These are phyloP conservation scores for Danielia oregonensis DNA, from an alignment of 805 yeast genomes.

Conservation along the genomic window DNA sequence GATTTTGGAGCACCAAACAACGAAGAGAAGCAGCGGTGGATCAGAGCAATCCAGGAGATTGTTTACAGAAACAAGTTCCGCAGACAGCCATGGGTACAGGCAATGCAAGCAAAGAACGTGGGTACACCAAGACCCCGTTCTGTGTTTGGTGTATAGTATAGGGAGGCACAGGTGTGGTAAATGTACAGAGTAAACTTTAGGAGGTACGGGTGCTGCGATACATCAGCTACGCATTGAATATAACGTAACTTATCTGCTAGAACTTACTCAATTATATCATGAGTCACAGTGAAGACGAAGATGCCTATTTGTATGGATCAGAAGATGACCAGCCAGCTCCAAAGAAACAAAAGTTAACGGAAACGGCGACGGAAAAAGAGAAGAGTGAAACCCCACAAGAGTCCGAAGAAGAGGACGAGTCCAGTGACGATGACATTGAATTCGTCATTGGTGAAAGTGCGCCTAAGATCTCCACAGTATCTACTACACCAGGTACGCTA, in stretches of 20 bases:
- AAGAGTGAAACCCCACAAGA: slow-evolving; percentile 12
- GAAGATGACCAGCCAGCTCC: slow-evolving; percentile 25
- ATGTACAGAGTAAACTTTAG: background rate
- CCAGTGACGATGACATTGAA: slow-evolving; percentile 70
- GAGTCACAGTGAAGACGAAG: slow-evolving; percentile 52
- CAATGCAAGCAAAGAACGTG: slow-evolving; percentile 30
- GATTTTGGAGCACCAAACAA: slow-evolving; percentile 80
- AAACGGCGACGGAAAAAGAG: slow-evolving; percentile 3
- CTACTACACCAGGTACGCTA: slow-evolving; percentile 22
- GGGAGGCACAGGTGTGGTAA: background rate
- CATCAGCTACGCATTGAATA: no score
- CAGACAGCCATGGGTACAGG: slow-evolving; percentile 58
- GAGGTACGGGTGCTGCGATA: slow-evolving; percentile 3
- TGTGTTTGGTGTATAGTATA: background rate
- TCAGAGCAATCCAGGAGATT: slow-evolving; percentile 51
- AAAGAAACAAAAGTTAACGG: slow-evolving; percentile 7
- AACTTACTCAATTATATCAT: no score
- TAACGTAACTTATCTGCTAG: no score
- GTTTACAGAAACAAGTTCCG: slow-evolving; percentile 54
- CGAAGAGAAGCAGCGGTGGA: slow-evolving; percentile 64
- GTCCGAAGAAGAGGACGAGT: slow-evolving; percentile 44
- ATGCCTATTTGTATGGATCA: slow-evolving; percentile 63
- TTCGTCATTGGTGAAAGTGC: slow-evolving; percentile 59
- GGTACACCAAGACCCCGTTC: background rate
- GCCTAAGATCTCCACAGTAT: slow-evolving; percentile 17